Evolutionary conservation across 805 yeast species (phyloP).

Genomic region (Candida tibetensis): DNA sequence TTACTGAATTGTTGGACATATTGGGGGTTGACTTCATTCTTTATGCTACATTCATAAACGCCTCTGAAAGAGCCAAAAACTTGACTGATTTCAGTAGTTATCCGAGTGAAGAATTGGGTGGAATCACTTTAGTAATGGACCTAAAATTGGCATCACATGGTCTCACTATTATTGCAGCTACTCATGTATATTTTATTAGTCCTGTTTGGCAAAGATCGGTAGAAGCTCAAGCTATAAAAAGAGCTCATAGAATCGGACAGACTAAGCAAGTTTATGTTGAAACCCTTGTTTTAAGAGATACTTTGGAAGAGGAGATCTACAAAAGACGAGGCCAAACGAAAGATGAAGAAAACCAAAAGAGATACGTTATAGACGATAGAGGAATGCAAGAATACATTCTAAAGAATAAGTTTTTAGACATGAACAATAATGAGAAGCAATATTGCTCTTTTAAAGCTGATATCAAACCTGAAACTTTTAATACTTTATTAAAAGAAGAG

Average conservation of each 20-base stretch:
- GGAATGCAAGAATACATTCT: conserved; percentile 58
- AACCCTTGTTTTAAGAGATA: conserved; percentile 57
- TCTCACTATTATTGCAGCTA: conserved; percentile 62
- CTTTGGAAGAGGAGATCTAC: conserved; percentile 69
- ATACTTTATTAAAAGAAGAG: not conserved
- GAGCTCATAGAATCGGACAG: conserved; percentile 78
- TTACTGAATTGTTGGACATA: conserved; percentile 62
- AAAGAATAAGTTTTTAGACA: conserved; percentile 46
- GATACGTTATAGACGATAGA: conserved; percentile 54
- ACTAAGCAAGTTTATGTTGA: conserved; percentile 63
- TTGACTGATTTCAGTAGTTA: conserved; percentile 48
- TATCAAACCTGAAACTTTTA: conserved; percentile 7
- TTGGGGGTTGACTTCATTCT: conserved; percentile 59
- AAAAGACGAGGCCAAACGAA: conserved; percentile 26
- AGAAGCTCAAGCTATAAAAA: conserved; percentile 74
- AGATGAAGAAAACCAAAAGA: conserved; percentile 14
- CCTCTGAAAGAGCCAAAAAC: conserved; percentile 50
- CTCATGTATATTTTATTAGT: conserved; percentile 65
- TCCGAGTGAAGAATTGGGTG: conserved; percentile 34
- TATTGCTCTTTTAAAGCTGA: conserved; percentile 34
- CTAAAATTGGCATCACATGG: conserved; percentile 68
- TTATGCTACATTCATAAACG: conserved; percentile 59
- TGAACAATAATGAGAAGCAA: conserved; percentile 27
- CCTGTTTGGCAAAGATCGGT: conserved; percentile 69
- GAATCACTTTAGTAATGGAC: conserved; percentile 63